Evolutionary conservation across 129 eudicot genomes (phyloP).

Genomic region (Oenanthe sinensis): DNA sequence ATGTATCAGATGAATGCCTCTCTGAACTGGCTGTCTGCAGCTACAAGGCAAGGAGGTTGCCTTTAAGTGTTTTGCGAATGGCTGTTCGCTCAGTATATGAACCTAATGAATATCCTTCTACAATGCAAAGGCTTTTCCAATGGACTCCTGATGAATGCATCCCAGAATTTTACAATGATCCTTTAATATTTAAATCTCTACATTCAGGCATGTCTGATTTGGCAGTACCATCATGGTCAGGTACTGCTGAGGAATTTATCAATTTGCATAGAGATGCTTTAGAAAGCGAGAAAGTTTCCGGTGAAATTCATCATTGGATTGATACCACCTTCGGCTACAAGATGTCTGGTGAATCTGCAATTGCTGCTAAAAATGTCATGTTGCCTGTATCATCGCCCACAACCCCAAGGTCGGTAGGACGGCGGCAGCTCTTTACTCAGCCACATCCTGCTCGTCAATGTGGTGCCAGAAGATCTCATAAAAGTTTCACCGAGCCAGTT

Average conservation of each 20-base stretch:
- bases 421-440: constrained; percentile 78
- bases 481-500: constrained; percentile 9
- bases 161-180: constrained; percentile 88
- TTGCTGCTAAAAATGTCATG: constrained; percentile 92
- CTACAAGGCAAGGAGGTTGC: constrained; percentile 94
- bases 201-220: constrained; percentile 87
- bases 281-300: constrained; percentile 73
- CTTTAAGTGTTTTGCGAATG: constrained; percentile 69
- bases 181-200: constrained; percentile 58
- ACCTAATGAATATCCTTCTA: constrained; percentile 95
- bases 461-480: constrained; percentile 18
- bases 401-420: constrained; percentile 57
- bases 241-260: constrained; percentile 74
- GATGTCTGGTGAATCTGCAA: constrained; percentile 88
- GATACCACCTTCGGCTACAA: constrained; percentile 92
- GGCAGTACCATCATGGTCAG: constrained; percentile 89
- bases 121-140: constrained; percentile 90
- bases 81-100: constrained; percentile 98
- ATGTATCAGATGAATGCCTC: constrained; percentile 94
- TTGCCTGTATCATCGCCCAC: constrained; percentile 62
- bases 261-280: constrained; percentile 77
- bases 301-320: constrained; percentile 81
- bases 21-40: constrained; percentile 99
- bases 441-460: constrained; percentile 85
- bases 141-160: constrained; percentile 99